Conservation (phyloP, 2,329 filamentous ascomycete genomes). For the Fusarium sp. region DNA sequence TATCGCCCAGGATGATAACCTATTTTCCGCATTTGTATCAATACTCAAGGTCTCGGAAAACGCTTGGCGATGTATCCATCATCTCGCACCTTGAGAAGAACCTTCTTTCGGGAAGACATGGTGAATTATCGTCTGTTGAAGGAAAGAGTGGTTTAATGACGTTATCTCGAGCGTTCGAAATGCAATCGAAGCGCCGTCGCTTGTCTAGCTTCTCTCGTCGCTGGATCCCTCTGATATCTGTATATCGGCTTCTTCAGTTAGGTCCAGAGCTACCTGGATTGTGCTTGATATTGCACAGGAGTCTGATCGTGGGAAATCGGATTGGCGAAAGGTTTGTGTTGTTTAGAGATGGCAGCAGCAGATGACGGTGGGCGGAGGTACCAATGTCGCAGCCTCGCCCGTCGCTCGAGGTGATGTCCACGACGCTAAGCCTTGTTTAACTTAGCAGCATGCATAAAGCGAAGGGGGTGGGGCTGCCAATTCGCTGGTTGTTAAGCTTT, state of each 20-base stretch:
- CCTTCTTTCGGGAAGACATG: slow-evolving; percentile 90
- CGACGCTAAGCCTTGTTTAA: slow-evolving; percentile 32
- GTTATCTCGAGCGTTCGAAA: slow-evolving; percentile 48
- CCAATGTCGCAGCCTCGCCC: slow-evolving; percentile 50
- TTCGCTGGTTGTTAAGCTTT: slow-evolving; percentile 24
- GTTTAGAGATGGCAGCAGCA: slow-evolving; percentile 43
- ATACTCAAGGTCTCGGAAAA: slow-evolving; percentile 7
- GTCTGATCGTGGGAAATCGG: slow-evolving; percentile 16
- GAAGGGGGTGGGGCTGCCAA: slow-evolving; percentile 4
- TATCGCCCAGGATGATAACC: slow-evolving; percentile 99
- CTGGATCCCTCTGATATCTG: background rate
- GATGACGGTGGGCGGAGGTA: slow-evolving; percentile 44
- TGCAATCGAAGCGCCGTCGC: slow-evolving; percentile 38
- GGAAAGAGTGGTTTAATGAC: slow-evolving; percentile 48
- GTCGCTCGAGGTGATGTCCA: slow-evolving; percentile 46
- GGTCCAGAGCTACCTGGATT: background rate
- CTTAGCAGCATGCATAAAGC: slow-evolving; percentile 50
- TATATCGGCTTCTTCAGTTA: slow-evolving; percentile 1
- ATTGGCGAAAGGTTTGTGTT: slow-evolving; percentile 37
- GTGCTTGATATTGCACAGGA: slow-evolving; percentile 13
- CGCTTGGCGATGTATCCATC: background rate
- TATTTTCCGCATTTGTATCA: slow-evolving; percentile 56
- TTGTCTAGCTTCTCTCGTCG: slow-evolving; percentile 18
- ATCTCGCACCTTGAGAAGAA: slow-evolving; percentile 81
- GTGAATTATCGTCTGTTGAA: slow-evolving; percentile 50